A percentile compares a stretch with the other conserved stretches of the same genome.
Evolutionary conservation across 2,329 filamentous ascomycete species (phyloP).

Genomic region (Neophaeococcomyces aloes): DNA sequence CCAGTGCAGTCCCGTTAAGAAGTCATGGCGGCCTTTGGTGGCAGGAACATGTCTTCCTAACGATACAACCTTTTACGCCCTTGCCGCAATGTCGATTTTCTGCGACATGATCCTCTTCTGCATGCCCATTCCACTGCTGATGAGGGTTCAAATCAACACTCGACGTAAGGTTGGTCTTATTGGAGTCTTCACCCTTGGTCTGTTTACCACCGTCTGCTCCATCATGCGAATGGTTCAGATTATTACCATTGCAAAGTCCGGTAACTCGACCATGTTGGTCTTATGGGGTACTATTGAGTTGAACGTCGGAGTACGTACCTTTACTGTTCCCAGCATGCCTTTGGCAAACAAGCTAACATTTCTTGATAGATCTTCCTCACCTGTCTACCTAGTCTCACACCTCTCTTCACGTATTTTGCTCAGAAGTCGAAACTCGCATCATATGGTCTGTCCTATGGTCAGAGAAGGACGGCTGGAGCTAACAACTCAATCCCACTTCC

Average conservation of each 20-base stretch:
- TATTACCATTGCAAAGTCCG: conserved; percentile 36
- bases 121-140: conserved; percentile 41
- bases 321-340: neutral
- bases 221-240: conserved; percentile 45
- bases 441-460: neutral
- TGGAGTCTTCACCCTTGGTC: conserved; percentile 42
- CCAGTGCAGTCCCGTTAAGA: conserved; percentile 40
- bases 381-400: conserved; percentile 26
- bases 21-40: conserved; percentile 37
- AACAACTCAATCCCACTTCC: neutral
- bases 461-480: neutral
- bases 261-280: conserved; percentile 47
- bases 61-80: conserved; percentile 42
- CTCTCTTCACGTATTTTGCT: conserved; percentile 16
- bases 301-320: conserved; percentile 42
- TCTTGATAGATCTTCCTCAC: conserved; percentile 31
- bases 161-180: conserved; percentile 44
- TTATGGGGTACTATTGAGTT: conserved; percentile 50
- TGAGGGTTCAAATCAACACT: conserved; percentile 39
- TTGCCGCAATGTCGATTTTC: conserved; percentile 43
- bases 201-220: conserved; percentile 47
- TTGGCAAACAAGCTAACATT: conserved; percentile 4
- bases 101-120: conserved; percentile 42
- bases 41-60: conserved; percentile 37
- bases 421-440: neutral